Base-by-base conservation (phyloP, 2,329 filamentous ascomycete species). In the Aureobasidium mangrovei region DNA sequence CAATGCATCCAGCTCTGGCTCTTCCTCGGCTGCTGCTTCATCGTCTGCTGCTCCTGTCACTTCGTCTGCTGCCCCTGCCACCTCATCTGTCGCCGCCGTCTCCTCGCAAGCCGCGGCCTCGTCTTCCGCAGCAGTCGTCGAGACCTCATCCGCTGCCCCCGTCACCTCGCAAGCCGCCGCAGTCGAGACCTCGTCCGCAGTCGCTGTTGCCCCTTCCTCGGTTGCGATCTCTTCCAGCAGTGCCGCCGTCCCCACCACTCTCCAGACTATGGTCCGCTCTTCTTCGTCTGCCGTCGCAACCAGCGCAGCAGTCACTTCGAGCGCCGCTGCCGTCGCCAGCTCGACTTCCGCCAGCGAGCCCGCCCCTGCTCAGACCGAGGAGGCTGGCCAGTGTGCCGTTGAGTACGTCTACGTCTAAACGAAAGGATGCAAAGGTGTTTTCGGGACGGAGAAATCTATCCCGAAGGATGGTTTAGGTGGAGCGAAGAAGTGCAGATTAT, bases 351-450 rank as follows among this genome's bases (percentile, higher is more conserved):
- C 39, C 12, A 4, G 10, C 39, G 29, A 27, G 8, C 7, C 38
- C n/a, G 40, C 49, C 7, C 8, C 39, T 18, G 4, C 48, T 28
- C 12, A 18, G 8, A 43, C 38, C 2, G 7, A 41, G 2, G 40
- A 36, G 10, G 36, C 27, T 27, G 41, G 33, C 8, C 10, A 18
- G 7, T 58, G 57, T 44, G 35, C 40, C 28, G 48, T 58, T 36
- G 57, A 56, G 51, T 58, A 58, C 33, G 57, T 58, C 12, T 58
- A 58, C 39, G 57, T 55, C 10, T 58, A 53, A 26, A 43, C 28
- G 27, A 28, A n/a, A 7, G 18, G 10, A 12, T 27, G 24, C 7
- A 51, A 12, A 27, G 40, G 7, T 9, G 32, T 18, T 27, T 26
- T 38, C 32, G 28, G 38, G 18, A 26, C 38, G 18, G n/a, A 41